A percentile compares a stretch with the other conserved stretches of the same genome.
These are phyloP conservation scores for Capsicum chinense DNA, from an alignment of 257 asterid species.

Conservation along the genomic window DNA sequence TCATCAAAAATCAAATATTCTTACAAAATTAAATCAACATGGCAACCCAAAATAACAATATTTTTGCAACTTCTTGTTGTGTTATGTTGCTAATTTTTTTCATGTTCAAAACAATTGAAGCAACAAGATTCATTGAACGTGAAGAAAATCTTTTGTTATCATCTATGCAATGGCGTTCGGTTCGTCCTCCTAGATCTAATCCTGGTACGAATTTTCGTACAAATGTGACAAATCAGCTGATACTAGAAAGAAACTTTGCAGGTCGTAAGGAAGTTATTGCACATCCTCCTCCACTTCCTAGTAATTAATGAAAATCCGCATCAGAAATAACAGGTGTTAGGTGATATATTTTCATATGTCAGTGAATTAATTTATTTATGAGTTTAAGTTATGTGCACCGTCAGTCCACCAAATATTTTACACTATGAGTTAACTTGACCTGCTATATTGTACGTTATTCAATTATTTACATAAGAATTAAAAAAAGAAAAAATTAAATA, in stretches of 20 bases:
- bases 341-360: background rate
- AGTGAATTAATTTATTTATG: no score
- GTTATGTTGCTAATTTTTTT: conserved; percentile 7
- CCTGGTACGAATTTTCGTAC: background rate
- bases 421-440: no score
- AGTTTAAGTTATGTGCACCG: background rate
- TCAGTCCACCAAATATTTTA: no score
- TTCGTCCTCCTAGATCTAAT: conserved; percentile 11
- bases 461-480: no score
- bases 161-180: conserved; percentile 22
- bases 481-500: no score
- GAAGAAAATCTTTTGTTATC: conserved; percentile 32
- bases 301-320: no score
- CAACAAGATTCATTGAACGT: conserved; percentile 43
- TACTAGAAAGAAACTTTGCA: background rate
- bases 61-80: conserved; percentile 19
- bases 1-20: conserved; percentile 23
- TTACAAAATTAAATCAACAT: background rate
- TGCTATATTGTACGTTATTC: no score
- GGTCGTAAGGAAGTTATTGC: background rate
- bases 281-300: background rate
- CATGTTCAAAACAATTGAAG: conserved; percentile 30
- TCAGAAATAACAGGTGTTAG: background rate
- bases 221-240: background rate
- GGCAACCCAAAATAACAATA: background rate